These are phyloP conservation scores for Fraxinus albicans DNA, from an alignment of 305 asterid genomes.

Conservation along the genomic window DNA sequence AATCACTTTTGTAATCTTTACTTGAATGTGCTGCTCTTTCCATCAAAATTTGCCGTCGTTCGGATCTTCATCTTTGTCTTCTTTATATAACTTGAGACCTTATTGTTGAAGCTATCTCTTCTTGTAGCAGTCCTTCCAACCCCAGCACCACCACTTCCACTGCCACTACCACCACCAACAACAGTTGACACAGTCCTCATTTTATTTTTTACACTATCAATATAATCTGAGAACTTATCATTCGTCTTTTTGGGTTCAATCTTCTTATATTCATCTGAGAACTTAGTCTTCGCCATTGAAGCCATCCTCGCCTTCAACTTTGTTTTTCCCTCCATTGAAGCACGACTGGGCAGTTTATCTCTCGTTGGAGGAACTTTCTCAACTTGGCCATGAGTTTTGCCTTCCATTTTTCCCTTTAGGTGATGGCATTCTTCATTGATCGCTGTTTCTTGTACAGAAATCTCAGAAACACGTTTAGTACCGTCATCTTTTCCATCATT, in stretches of 20 bases:
- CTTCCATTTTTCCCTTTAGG: background rate
- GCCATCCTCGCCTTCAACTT: background rate
- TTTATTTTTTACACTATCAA: constrained; percentile 29
- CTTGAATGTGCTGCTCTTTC: background rate
- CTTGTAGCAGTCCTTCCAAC: constrained; percentile 25
- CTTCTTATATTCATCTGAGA: background rate
- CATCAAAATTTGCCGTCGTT: background rate
- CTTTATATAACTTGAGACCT: constrained; percentile 39
- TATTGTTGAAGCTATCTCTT: constrained; percentile 60
- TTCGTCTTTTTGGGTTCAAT: background rate
- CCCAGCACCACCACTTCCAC: background rate
- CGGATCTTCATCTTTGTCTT: constrained; percentile 29
- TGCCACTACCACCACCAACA: constrained; percentile 10
- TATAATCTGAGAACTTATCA: constrained; percentile 33
- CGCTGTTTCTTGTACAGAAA: background rate
- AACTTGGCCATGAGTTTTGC: background rate
- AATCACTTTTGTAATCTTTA: background rate
- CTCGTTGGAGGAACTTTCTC: background rate
- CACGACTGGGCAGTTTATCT: background rate
- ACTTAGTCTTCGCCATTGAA: background rate
- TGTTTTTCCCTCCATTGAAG: background rate
- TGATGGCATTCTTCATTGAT: background rate
- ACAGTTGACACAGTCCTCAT: constrained; percentile 23
- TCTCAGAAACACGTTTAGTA: background rate
- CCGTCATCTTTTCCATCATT: background rate